Evolutionary conservation across 208 protist species (phyloP).

Genomic region (Phytomonas francai): DNA sequence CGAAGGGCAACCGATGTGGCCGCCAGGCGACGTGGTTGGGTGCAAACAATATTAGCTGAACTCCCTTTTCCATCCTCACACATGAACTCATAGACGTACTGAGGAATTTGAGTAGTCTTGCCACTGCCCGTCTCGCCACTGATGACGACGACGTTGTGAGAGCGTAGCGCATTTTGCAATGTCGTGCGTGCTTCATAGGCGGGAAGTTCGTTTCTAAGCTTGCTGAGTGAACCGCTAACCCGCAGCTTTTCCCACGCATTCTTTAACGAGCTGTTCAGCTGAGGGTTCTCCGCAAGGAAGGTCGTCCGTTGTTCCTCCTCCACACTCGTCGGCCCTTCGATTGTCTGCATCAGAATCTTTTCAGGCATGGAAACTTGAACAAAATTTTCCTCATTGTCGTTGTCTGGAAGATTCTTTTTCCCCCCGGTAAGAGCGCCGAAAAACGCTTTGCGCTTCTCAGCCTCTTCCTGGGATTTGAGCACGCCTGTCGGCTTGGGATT

Average conservation of each 20-base stretch:
- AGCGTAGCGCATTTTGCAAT: slow-evolving; percentile 44
- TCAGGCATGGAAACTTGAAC: slow-evolving; percentile 50
- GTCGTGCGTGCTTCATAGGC: slow-evolving; percentile 62
- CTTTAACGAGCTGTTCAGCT: slow-evolving; percentile 29
- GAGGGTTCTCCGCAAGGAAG: slow-evolving; percentile 35
- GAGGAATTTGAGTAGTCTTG: slow-evolving; percentile 97
- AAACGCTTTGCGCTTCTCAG: slow-evolving; percentile 63
- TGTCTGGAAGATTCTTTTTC: slow-evolving; percentile 16
- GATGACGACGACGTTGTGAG: slow-evolving; percentile 91
- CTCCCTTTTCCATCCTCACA: slow-evolving; percentile 77
- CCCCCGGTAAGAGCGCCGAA: slow-evolving; percentile 39
- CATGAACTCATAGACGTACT: slow-evolving; percentile 94
- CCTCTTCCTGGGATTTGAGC: slow-evolving; percentile 24
- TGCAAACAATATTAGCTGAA: slow-evolving; percentile 90
- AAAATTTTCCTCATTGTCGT: slow-evolving; percentile 41
- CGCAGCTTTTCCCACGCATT: slow-evolving; percentile 57
- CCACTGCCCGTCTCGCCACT: slow-evolving; percentile 96
- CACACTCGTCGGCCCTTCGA: slow-evolving; percentile 25
- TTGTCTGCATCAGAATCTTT: slow-evolving; percentile 54
- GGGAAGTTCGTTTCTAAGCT: slow-evolving; percentile 46
- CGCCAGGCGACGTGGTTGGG: slow-evolving; percentile 90
- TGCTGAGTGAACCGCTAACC: slow-evolving; percentile 35
- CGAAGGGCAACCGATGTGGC: slow-evolving; percentile 91
- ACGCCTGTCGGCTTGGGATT: slow-evolving; percentile 12
- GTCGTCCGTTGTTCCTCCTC: slow-evolving; percentile 28